A percentile compares a stretch with the other conserved stretches of the same genome.
phyloP scores from a whole-genome alignment of 2,329 filamentous ascomycete genomes.

The Chalaropsis thielavioides region DNA sequence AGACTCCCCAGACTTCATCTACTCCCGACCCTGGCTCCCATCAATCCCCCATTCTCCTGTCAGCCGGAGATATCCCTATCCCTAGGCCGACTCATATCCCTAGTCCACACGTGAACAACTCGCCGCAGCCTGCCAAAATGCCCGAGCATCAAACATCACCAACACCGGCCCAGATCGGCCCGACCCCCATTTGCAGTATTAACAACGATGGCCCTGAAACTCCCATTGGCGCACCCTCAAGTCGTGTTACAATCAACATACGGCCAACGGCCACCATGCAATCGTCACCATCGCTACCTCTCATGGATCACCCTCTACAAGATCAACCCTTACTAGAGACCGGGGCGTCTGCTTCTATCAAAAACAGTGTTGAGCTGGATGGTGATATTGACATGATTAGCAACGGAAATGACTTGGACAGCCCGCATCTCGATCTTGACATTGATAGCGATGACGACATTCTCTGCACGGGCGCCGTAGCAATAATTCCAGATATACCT shows the following conservation, averaged over 20 bases:
- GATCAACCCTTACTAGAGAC: neutral
- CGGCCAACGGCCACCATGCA: neutral
- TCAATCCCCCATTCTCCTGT: conserved; percentile 28
- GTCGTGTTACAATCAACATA: conserved; percentile 7
- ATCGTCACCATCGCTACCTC: neutral
- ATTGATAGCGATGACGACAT: conserved; percentile 5
- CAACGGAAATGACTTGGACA: conserved; percentile 21
- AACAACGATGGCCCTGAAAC: neutral
- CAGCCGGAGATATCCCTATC: conserved; percentile 24
- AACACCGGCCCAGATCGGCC: neutral
- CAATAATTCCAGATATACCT: conserved; percentile 20
- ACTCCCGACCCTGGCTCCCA: conserved; percentile 11
- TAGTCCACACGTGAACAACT: neutral
- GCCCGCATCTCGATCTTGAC: conserved; percentile 19
- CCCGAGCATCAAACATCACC: neutral
- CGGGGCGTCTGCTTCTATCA: neutral
- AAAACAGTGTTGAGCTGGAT: conserved; percentile 1
- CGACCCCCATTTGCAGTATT: neutral
- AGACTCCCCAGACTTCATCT: conserved; percentile 24
- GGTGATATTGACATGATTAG: conserved; percentile 22
- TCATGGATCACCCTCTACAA: neutral
- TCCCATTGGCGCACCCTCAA: neutral
- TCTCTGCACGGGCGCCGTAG: neutral
- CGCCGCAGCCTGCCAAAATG: neutral
- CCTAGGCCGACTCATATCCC: neutral